Conservation (phyloP, 495 filamentous ascomycete genomes). For the Lasiosphaeria ovina region DNA sequence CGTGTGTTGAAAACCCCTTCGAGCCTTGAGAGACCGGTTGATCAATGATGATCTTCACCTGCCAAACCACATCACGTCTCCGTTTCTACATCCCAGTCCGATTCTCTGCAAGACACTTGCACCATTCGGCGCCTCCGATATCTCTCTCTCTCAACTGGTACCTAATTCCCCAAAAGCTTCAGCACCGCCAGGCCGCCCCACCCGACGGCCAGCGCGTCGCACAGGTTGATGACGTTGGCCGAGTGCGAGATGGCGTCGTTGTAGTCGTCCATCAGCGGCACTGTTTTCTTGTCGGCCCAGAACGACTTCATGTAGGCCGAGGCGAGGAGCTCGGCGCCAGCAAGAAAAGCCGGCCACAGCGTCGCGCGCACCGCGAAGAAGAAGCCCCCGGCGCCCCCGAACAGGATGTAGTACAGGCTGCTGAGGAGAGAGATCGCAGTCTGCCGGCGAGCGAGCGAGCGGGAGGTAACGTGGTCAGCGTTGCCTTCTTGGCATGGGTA, state of each 20-base stretch:
- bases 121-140: too few species aligned
- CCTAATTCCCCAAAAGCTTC: conserved; percentile 15
- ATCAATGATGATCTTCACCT: too few species aligned
- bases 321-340: background rate
- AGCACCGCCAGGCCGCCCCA: conserved; percentile 19
- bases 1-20: too few species aligned
- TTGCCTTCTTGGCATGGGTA: background rate
- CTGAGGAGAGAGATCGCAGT: conserved; percentile 17
- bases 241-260: conserved; percentile 24
- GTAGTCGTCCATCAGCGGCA: conserved; percentile 27
- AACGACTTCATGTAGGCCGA: conserved; percentile 23
- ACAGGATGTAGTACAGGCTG: conserved; percentile 13
- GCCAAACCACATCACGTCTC: too few species aligned
- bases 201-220: conserved; percentile 14
- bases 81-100: too few species aligned
- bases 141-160: too few species aligned
- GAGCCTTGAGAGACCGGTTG: too few species aligned
- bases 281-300: conserved; percentile 23
- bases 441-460: background rate
- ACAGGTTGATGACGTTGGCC: conserved; percentile 12
- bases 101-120: too few species aligned
- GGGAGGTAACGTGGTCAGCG: background rate
- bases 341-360: conserved; percentile 13
- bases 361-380: conserved; percentile 4
- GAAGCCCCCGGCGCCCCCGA: background rate